Evolutionary conservation across 2,329 filamentous ascomycete genomes (phyloP), one percentile per base, ranked within the genome.

Genomic region (Pseudonectria foliicola): DNA sequence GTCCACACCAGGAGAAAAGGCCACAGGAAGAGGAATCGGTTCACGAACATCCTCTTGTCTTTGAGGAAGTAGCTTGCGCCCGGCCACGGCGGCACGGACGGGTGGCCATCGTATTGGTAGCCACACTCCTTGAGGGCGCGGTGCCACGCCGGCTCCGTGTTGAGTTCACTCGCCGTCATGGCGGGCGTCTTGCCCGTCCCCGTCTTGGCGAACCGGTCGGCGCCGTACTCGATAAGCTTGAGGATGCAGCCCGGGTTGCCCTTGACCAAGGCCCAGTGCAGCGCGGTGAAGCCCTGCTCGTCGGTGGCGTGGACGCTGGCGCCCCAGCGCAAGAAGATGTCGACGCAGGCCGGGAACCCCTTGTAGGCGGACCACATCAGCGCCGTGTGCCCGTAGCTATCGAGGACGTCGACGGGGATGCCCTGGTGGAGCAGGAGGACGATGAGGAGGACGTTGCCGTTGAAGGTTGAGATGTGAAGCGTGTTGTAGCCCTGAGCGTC

Each of bases 311-410:
- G 87, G 7, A 95, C 87, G 56, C 88, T 92, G 25, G 92, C 92
- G 34, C 92, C 93, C 88, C 92, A 98, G 49, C 88, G 80, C 39
- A 98, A 66, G 46, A 95, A 90, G 28, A 96, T 62, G 56, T 96
- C 92, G 31, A 96, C 90, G 50, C 87, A 94, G 30, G 83, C 80
- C 0, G 90, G 86, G 57, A 82, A 95, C 25, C 93, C 92, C 63
- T 98, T 98, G 68, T 98, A 98, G 12, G 90, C 90, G 13, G 92
- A 87, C 92, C 92, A 98, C 92, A 98, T 98, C 42, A 98, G 71
- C 41, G 82, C 83, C 1, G 92, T 96, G 61, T 98, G 93, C 6
- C 89, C 87, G 56, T 88, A 90, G 33, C 78, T 77, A 62, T 98
- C 92, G 34, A 82, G 73, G 6, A 92, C 84, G 57, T 98, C 92